Evolutionary conservation across 768 basidiomycete genomes (phyloP).

Genomic region (Russula sp.): DNA sequence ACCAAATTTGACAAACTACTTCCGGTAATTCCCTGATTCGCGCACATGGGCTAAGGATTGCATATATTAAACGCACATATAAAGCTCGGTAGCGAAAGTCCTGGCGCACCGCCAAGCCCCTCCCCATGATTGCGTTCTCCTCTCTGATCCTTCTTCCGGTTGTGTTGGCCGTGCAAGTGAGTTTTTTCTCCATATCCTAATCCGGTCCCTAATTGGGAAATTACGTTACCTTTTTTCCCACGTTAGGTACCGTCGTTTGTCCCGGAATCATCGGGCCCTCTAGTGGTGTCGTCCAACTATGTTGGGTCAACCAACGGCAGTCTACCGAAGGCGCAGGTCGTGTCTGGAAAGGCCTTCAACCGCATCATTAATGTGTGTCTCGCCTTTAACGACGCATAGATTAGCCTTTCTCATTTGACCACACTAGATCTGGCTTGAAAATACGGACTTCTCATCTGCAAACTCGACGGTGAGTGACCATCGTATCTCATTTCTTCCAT

Average conservation of each 20-base stretch:
- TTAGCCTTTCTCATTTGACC: background rate
- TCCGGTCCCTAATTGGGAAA: background rate
- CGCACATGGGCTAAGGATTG: background rate
- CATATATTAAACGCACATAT: background rate
- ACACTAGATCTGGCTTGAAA: constrained; percentile 57
- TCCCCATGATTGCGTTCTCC: constrained; percentile 14
- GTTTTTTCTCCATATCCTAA: background rate
- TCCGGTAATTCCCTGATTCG: too few species aligned
- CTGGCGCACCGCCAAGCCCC: background rate
- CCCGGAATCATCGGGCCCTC: constrained; percentile 35
- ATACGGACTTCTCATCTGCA: constrained; percentile 49
- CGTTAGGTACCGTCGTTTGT: constrained; percentile 35
- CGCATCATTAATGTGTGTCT: constrained; percentile 42
- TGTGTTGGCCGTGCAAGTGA: constrained; percentile 13
- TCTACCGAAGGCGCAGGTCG: constrained; percentile 40
- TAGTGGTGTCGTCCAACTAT: constrained; percentile 40
- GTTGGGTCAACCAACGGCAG: constrained; percentile 44
- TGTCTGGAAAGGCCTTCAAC: constrained; percentile 46
- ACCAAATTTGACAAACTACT: too few species aligned
- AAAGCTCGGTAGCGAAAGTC: background rate
- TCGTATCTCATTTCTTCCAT: background rate
- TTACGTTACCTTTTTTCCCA: background rate
- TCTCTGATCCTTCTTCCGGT: constrained; percentile 13
- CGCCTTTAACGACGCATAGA: background rate
- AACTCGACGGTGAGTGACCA: constrained; percentile 21